These are phyloP conservation scores for Paspalum vaginatum DNA, from an alignment of 176 grass and related monocot species.

Conservation along the genomic window DNA sequence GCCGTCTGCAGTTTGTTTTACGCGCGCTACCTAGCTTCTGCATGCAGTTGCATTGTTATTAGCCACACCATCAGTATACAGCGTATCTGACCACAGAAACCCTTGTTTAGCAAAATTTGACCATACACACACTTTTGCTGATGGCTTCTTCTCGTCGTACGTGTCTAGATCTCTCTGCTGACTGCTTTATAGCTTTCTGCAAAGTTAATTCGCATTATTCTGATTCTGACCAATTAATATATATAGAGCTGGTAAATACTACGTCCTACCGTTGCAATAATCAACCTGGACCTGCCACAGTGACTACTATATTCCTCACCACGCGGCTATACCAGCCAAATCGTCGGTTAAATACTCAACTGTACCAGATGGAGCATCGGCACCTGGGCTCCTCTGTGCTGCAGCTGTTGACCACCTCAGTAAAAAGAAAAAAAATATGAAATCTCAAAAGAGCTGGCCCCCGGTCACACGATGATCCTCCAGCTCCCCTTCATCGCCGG, in stretches of 20 bases:
- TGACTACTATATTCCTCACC: neutral
- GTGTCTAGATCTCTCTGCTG: neutral
- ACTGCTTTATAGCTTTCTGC: neutral
- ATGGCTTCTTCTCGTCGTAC: neutral
- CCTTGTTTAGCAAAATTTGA: neutral
- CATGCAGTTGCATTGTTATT: no score
- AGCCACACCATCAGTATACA: no score
- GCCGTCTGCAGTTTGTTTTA: no score
- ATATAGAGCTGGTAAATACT: no score
- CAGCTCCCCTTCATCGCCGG: neutral
- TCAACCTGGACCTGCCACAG: no score
- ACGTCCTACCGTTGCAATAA: conserved; percentile 1
- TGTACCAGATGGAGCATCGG: neutral
- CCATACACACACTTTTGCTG: neutral
- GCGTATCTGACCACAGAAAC: neutral
- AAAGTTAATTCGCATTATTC: neutral
- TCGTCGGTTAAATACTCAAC: neutral
- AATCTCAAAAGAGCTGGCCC: neutral
- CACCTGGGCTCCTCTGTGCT: neutral
- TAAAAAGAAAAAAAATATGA: neutral
- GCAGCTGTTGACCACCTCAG: neutral
- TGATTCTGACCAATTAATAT: neutral
- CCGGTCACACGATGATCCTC: neutral
- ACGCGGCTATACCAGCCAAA: neutral
- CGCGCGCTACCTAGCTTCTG: no score